Evolutionary conservation across 2,329 filamentous ascomycete species (phyloP).

Genomic region (Lizonia empirigonia): DNA sequence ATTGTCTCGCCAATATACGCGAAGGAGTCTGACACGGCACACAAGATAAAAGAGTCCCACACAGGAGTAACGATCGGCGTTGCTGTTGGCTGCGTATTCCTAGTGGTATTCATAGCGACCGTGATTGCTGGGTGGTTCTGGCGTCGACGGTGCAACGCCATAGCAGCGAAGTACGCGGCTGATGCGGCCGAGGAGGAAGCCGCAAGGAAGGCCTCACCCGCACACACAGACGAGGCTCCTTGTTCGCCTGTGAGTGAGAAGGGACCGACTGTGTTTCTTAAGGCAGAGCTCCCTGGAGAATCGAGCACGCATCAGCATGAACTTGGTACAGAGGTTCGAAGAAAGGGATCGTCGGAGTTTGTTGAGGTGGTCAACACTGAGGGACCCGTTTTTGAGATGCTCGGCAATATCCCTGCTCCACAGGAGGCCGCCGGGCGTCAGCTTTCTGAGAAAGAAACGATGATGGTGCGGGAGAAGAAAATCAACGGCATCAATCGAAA

Average conservation of each 20-base stretch:
- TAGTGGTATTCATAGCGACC: conserved; percentile 39
- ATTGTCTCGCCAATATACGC: conserved; percentile 42
- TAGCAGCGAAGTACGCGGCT: conserved; percentile 34
- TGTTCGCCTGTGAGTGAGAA: conserved; percentile 29
- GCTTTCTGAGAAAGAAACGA: conserved; percentile 56
- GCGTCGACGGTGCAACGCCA: conserved; percentile 33
- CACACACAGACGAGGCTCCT: conserved; percentile 30
- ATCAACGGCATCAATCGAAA: conserved; percentile 54
- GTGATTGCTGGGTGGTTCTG: conserved; percentile 45
- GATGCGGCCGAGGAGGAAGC: conserved; percentile 28
- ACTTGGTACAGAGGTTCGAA: conserved; percentile 22
- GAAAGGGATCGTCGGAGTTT: conserved; percentile 23
- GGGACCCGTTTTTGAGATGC: conserved; percentile 55
- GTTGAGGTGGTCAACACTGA: conserved; percentile 47
- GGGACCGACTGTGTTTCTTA: conserved; percentile 48
- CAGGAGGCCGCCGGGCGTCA: conserved; percentile 56
- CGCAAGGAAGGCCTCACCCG: conserved; percentile 25
- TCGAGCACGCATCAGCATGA: conserved; percentile 31
- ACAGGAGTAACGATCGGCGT: conserved; percentile 53
- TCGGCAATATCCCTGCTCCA: conserved; percentile 61
- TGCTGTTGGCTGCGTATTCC: conserved; percentile 48
- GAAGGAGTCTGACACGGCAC: neutral
- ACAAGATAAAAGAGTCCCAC: conserved; percentile 16
- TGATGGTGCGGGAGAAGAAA: conserved; percentile 52
- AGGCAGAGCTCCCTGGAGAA: conserved; percentile 52